Evolutionary conservation across 2,329 filamentous ascomycete species (phyloP), one percentile per base, ranked within the genome.

Genomic region (Malbranchea cinnamomea): DNA sequence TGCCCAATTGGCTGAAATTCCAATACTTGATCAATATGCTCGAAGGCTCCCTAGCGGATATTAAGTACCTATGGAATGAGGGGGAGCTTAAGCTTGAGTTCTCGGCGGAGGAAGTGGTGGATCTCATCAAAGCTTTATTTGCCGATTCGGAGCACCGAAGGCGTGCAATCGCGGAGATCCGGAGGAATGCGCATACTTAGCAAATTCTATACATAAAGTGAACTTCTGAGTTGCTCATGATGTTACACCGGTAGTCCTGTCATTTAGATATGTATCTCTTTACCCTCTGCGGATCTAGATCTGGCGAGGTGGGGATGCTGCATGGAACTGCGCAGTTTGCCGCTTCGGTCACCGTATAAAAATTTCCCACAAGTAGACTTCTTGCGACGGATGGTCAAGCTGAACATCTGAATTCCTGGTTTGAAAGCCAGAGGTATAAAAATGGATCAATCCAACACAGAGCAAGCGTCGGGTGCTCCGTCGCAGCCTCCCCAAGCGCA

Each of bases 11-110:
- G 72, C 57, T 76, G 37, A 71, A 70, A 36, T 75, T 76, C 44
- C 70, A 74, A 45, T 76, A 75, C 41, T 46, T 77, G 30, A 55
- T 63, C 23, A 72, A 75, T 40, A 73, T 77, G 25, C 46, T 77
- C 30, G 72, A 75, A 31, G 67, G 67, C 32, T 70, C 63, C 28
- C 52, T 77, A 10, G 71, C 68, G 12, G 72, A 77, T 42, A 76
- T 77, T 52, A 73, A 67, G 42, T 76, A 67, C 38, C 47, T 76
- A 24, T 77, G 72, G 72, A 61, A 59, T 2, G 71, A 77, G 40
- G 68, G 69, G n/a, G 72, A 72, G 47, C 43, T 77, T 41, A 65
- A 64, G 36, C 46, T 74, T 32, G 71, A 76, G 43, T 76, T 75
- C 51, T 62, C 62, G 14, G 56, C 57, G 2, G 68, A 72, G 19